Evolutionary conservation across 169 alveolate genomes (phyloP), one percentile per base, ranked within the genome.

Genomic region (Plasmodium gaboni): DNA sequence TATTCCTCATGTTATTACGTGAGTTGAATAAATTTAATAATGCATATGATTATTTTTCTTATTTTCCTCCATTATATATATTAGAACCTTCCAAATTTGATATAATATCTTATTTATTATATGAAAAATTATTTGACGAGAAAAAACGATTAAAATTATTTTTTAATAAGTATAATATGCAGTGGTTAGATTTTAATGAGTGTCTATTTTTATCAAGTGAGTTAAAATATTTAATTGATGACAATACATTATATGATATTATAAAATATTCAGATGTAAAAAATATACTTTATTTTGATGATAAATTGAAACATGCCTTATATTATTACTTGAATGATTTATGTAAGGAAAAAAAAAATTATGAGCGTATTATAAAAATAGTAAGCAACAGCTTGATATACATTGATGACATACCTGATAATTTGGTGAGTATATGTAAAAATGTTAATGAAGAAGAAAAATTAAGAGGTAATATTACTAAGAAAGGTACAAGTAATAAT

Each of bases 61-160:
- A 78, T 53, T 51, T 78, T 26, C 89, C 89, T 13, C 22, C 24
- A 42, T 70, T 70, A 70, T 44, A 70, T 50, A 70, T 55, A 53
- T 15, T 55, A 19, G 7, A 9, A 5, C 28, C 64, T 5, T n/a
- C 70, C 2, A 70, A 13, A 19, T 19, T 70, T 19, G 38, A 55
- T 9, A 24, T 50, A 1, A 12, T 44, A 13, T n/a, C 50, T 22
- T 78, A 12, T 9, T 46, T 22, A 7, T 57, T 78, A 24, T 78
- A 64, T 26, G 67, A 59, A 15, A 59, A 78, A 78, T 24, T 78
- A 64, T 78, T 78, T 78, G 78, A 78, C 26, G 89, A 65, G 3
- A 61, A 78, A 42, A 65, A 65, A 64, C 65, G 67, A 24, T 51
- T 78, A 63, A 78, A 78, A 78, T 57, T 78, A 26, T 64, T 78